phyloP scores from a whole-genome alignment of 306 rosid genomes.

The Rosa persica region DNA sequence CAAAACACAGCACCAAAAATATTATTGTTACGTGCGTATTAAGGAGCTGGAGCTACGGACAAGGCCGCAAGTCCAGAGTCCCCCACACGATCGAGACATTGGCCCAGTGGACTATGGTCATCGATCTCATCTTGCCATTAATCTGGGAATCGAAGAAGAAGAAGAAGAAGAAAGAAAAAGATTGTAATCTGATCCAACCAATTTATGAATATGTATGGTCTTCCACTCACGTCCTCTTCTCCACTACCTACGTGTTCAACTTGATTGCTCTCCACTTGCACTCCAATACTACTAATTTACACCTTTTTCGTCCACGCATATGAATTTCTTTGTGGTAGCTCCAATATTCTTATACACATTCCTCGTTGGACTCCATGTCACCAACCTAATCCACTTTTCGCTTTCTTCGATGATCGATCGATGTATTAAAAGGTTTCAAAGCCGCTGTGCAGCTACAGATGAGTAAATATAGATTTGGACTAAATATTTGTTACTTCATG shows the following conservation, averaged over 20 bases:
- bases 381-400: conserved; percentile 47
- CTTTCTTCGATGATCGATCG: background rate
- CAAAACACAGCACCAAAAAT: background rate
- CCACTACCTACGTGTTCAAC: conserved; percentile 28
- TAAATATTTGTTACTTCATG: no score
- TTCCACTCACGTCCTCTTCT: conserved; percentile 26
- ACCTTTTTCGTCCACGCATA: background rate
- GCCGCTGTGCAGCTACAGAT: background rate
- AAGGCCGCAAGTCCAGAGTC: background rate
- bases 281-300: conserved; percentile 17
- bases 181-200: conserved; percentile 23
- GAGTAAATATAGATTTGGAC: no score
- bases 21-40: background rate
- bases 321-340: background rate
- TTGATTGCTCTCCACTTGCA: conserved; percentile 39
- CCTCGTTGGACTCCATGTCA: conserved; percentile 55
- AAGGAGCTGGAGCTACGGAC: background rate
- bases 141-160: background rate
- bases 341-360: conserved; percentile 14
- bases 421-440: background rate
- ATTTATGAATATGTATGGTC: conserved; percentile 33
- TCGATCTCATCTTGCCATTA: conserved; percentile 22
- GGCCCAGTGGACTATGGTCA: conserved; percentile 16
- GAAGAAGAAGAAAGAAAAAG: background rate
- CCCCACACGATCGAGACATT: conserved; percentile 6